Percentiles rank a stretch among this genome's conserved stretches.
phyloP scores from a whole-genome alignment of 1,284 basidiomycete species.

The Calocybe gambosa region DNA sequence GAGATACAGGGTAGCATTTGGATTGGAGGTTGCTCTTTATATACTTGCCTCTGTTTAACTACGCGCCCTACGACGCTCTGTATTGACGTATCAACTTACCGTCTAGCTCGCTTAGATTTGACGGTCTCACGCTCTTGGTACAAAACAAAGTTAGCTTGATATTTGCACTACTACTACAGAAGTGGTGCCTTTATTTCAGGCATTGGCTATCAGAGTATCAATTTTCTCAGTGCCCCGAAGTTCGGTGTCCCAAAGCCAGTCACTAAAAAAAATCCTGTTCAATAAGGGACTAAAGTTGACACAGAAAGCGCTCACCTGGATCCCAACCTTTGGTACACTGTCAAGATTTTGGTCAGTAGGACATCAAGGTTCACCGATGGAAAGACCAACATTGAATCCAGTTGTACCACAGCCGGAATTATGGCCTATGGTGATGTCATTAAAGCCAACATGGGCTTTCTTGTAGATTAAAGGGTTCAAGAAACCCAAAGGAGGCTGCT shows the following conservation, averaged over 20 bases:
- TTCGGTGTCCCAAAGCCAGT: constrained; percentile 10
- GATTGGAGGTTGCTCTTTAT: not conserved
- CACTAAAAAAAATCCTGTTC: constrained; percentile 8
- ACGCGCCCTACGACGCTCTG: constrained; percentile 5
- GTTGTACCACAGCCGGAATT: constrained; percentile 51
- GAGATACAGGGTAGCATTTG: constrained; percentile 49
- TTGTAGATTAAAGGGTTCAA: constrained; percentile 56
- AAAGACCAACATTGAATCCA: constrained; percentile 39
- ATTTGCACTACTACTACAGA: constrained; percentile 96
- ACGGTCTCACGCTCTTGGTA: too few species aligned
- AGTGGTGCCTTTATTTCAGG: constrained; percentile 51
- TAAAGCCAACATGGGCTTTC: constrained; percentile 37
- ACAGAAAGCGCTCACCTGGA: constrained; percentile 25
- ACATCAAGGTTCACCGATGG: not conserved
- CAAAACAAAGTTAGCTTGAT: too few species aligned
- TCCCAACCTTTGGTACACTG: constrained; percentile 38
- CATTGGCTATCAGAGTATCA: not conserved
- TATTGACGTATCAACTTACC: constrained; percentile 11
- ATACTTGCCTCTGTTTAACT: constrained; percentile 2
- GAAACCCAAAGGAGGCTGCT: constrained; percentile 48
- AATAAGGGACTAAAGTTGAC: not conserved
- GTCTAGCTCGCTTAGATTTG: constrained; percentile 16
- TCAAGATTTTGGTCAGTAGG: not conserved
- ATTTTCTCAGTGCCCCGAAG: constrained; percentile 9
- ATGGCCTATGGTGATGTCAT: constrained; percentile 48